Evolutionary conservation across 139 green algal species (phyloP).

Genomic region (Chlorella sp.): DNA sequence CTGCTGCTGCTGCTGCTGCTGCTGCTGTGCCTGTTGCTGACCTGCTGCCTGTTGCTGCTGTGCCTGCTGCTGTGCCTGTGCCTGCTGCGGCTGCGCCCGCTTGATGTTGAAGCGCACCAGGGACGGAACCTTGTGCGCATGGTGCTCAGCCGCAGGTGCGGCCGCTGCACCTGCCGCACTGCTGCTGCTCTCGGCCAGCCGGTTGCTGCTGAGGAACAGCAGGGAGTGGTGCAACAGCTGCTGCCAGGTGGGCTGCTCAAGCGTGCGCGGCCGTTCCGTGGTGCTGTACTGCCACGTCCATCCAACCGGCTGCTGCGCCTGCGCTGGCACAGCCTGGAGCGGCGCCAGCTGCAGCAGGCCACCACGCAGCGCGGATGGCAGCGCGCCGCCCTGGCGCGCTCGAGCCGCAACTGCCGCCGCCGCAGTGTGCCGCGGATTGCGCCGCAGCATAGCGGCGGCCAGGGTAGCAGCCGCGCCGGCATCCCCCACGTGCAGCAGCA

Average conservation of each 20-base stretch:
- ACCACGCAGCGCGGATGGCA: neutral
- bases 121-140: neutral
- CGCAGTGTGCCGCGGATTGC: neutral
- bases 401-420: neutral
- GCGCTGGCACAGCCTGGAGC: neutral
- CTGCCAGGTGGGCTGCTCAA: conserved; percentile 34
- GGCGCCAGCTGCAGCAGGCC: conserved; percentile 23
- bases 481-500: conserved; percentile 41
- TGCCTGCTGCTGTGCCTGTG: neutral
- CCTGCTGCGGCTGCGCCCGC: neutral
- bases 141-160: too few species aligned
- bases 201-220: conserved; percentile 20
- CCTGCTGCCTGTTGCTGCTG: neutral
- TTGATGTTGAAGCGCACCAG: conserved; percentile 29
- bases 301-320: neutral
- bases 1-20: neutral
- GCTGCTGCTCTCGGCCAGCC: conserved; percentile 4
- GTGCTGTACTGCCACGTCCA: neutral
- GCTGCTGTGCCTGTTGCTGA: neutral
- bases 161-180: too few species aligned
- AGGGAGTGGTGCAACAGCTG: conserved; percentile 32
- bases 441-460: conserved; percentile 12
- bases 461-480: neutral
- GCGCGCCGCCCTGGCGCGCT: too few species aligned
- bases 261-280: neutral